These are phyloP conservation scores for Fusarium subtropicale DNA, from an alignment of 2,329 filamentous ascomycete genomes.

Conservation along the genomic window DNA sequence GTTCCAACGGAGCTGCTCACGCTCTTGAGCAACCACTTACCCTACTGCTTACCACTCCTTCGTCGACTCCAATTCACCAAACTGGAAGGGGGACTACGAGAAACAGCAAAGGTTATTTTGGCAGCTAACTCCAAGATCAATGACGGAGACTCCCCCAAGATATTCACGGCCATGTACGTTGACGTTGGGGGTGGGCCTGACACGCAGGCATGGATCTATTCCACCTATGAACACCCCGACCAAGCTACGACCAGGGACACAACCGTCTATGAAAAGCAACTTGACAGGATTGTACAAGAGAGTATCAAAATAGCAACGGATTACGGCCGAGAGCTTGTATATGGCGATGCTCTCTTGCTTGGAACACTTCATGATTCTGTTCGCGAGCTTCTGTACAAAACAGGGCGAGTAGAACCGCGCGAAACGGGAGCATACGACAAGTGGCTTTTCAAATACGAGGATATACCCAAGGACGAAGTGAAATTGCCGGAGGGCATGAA, in stretches of 20 bases:
- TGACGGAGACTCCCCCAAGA: neutral
- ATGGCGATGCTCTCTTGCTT: slow-evolving; percentile 52
- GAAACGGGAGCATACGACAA: slow-evolving; percentile 60
- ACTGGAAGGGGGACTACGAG: slow-evolving; percentile 56
- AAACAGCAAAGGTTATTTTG: slow-evolving; percentile 58
- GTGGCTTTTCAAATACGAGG: slow-evolving; percentile 66
- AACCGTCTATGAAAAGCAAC: slow-evolving; percentile 49
- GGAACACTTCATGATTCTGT: slow-evolving; percentile 52
- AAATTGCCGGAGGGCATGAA: slow-evolving; percentile 60
- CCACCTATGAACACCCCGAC: slow-evolving; percentile 58
- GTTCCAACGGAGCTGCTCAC: slow-evolving; percentile 55
- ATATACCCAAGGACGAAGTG: slow-evolving; percentile 54
- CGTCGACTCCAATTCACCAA: slow-evolving; percentile 71
- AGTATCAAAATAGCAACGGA: slow-evolving; percentile 45
- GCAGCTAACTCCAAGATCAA: slow-evolving; percentile 39
- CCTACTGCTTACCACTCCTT: slow-evolving; percentile 69
- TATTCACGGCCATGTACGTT: slow-evolving; percentile 69
- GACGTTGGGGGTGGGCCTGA: slow-evolving; percentile 71
- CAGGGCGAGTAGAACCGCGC: slow-evolving; percentile 45
- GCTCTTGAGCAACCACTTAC: slow-evolving; percentile 64
- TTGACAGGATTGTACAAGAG: slow-evolving; percentile 49
- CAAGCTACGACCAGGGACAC: slow-evolving; percentile 16
- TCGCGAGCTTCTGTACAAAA: slow-evolving; percentile 40
- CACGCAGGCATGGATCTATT: slow-evolving; percentile 74
- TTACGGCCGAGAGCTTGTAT: slow-evolving; percentile 34